Base-by-base conservation (phyloP, 345 rosid genomes). In the Xanthoceras sorbifolium region DNA sequence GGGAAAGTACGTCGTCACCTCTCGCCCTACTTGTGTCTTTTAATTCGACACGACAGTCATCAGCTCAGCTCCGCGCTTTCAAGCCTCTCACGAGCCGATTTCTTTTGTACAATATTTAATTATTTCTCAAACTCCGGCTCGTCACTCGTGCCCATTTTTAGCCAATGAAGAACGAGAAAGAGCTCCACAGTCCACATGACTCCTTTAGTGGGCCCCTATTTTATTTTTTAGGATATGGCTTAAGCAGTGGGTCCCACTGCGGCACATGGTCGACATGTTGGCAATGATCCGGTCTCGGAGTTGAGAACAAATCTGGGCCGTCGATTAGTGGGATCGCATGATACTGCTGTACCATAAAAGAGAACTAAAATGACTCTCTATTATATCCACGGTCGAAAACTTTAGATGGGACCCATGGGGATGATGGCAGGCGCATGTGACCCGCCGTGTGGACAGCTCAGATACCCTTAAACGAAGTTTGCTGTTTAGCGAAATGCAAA, bases 371-470 rank as follows among this genome's bases (percentile, higher is more conserved):
- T 15, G 8, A 1, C 0, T 7, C 0, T 9, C 9, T 73, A 5
- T 20, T 54, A 26, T 25, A 70, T 62, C 77, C 76, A 83, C 80
- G 80, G 79, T 71, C 72, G 7, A 14, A 57, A 17, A 9, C n/a
- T 3, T 10, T 3, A 44, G 23, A 29, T 40, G 79, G 72, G 72
- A 48, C 72, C 64, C 17, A 5, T 7, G 34, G 44, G 26, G 36
- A 38, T n/a, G 28, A 22, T 6, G 28, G 57, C 73, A 68, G 67
- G 59, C 48, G 78, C 84, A 82, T 79, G 83, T 85, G 84, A 82
- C 50, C 46, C 60, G 82, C 75, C 77, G 80, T 72, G 42, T 64
- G 59, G 48, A 82, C 83, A 79, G 74, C 83, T 77, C 78, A 46
- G 61, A 42, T 68, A 57, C 40, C 18, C 25, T 7, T 22, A 7